phyloP scores from a whole-genome alignment of 345 rosid genomes.

The Gossypium rotundifolium region DNA sequence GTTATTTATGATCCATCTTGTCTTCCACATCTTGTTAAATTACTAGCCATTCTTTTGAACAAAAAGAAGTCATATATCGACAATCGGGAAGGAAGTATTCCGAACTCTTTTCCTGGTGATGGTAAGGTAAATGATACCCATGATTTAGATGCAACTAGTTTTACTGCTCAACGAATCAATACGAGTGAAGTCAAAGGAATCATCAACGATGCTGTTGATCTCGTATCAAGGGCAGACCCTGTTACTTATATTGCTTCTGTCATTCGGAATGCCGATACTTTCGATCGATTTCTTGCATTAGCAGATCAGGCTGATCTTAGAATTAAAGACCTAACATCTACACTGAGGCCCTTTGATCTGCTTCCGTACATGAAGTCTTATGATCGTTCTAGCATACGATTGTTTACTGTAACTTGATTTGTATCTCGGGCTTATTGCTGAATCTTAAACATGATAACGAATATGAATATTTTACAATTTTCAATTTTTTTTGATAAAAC shows the following conservation, averaged over 20 bases:
- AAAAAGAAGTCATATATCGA: conserved; percentile 14
- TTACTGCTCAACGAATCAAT: background rate
- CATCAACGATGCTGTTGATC: background rate
- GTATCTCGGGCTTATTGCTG: background rate
- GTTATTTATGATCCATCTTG: conserved; percentile 70
- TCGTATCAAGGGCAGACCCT: conserved; percentile 12
- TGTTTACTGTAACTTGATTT: conserved; percentile 32
- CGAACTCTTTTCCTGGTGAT: background rate
- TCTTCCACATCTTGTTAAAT: conserved; percentile 59
- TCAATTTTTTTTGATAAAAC: too few species aligned
- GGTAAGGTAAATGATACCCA: conserved; percentile 2
- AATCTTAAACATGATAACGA: background rate
- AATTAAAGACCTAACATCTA: conserved; percentile 42
- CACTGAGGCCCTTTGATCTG: conserved; percentile 38
- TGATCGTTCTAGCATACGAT: conserved; percentile 42
- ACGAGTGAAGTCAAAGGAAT: background rate
- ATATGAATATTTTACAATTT: background rate
- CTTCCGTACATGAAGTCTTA: conserved; percentile 65
- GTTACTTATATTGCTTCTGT: conserved; percentile 69
- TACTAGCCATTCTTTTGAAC: conserved; percentile 49
- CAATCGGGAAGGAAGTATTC: conserved; percentile 9
- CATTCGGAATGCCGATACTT: conserved; percentile 65
- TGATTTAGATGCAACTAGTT: background rate
- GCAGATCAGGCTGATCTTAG: conserved; percentile 44
- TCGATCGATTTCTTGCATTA: conserved; percentile 45